A percentile compares a stretch with the other conserved stretches of the same genome.
These are phyloP conservation scores for Colletotrichum horii DNA, from an alignment of 2,329 filamentous ascomycete species.

Conservation along the genomic window DNA sequence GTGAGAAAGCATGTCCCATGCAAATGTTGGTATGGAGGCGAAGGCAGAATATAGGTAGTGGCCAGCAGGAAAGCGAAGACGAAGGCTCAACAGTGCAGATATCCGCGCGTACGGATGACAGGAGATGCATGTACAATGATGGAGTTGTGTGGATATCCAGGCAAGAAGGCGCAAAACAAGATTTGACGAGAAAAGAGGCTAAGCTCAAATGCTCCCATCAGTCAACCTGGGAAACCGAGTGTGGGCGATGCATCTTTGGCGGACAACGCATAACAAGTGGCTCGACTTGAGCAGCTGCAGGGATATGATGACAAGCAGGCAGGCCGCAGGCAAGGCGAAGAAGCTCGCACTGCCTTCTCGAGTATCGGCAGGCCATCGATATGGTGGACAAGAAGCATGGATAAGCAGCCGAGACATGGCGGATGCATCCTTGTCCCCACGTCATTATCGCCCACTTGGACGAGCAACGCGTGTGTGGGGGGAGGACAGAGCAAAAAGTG, in stretches of 20 bases:
- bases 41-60: neutral
- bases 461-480: neutral
- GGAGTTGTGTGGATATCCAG: neutral
- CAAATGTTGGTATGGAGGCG: neutral
- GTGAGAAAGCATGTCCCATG: neutral
- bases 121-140: conserved; percentile 6
- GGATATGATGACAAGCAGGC: neutral
- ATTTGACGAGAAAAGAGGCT: neutral
- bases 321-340: neutral
- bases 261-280: neutral
- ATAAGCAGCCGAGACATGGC: neutral
- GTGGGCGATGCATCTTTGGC: neutral
- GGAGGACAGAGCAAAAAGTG: neutral
- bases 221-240: neutral
- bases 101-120: neutral
- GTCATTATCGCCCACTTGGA: conserved; percentile 10
- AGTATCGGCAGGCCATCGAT: neutral
- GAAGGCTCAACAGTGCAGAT: neutral
- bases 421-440: neutral
- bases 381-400: neutral
- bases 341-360: neutral
- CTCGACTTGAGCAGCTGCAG: neutral
- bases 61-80: neutral
- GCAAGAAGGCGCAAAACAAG: conserved; percentile 3
- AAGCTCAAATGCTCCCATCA: neutral